Base-by-base conservation (phyloP, 2,329 filamentous ascomycete species). In the Hymenoscyphus occultus region DNA sequence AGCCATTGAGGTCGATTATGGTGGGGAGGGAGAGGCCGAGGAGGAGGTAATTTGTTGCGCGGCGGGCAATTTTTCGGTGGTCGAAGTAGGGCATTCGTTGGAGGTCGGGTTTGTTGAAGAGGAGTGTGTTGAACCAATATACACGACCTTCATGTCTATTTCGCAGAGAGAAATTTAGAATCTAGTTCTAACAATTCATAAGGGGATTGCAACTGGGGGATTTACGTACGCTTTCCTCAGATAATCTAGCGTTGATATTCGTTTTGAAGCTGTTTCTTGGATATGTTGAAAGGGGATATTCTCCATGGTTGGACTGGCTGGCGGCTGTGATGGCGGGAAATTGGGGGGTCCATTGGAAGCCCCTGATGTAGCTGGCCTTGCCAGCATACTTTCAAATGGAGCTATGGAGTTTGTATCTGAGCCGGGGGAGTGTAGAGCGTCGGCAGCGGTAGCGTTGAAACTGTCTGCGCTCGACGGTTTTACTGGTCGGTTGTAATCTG, bases 61-160 rank as follows among this genome's bases (percentile, higher is more conserved):
- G 91, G 65, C 93, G 90, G 67, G 92, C 89, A 59, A 97, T 86
- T 75, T 94, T 95, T 69, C 90, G 88, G 3, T 87, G 81, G 65
- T 96, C 91, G 75, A 96, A 94, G 75, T 92, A 96, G 57, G 94
- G 89, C 81, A 97, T 89, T 74, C 89, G 88, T 61, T 85, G 81
- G 40, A 98, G 83, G 77, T 97, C 92, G 39, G 86, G 78, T 73
- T 92, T 90, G 70, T 93, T 91, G 78, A 97, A 97, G 74, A 96
- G 90, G 67, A 97, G 86, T 0, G 95, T 97, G 79, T 97, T 97
- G 82, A 98, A 97, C 93, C 95, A 98, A 81, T 96, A 98, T 54
- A 97, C 88, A 65, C 92, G 89, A 67, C 94, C 93, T 79, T 97
- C 93, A 75, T 99, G 93, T 35, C 92, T 96, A 75, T 61, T 35